Evolutionary conservation across 257 asterid genomes (phyloP).

Genomic region (Scutellaria baicalensis): DNA sequence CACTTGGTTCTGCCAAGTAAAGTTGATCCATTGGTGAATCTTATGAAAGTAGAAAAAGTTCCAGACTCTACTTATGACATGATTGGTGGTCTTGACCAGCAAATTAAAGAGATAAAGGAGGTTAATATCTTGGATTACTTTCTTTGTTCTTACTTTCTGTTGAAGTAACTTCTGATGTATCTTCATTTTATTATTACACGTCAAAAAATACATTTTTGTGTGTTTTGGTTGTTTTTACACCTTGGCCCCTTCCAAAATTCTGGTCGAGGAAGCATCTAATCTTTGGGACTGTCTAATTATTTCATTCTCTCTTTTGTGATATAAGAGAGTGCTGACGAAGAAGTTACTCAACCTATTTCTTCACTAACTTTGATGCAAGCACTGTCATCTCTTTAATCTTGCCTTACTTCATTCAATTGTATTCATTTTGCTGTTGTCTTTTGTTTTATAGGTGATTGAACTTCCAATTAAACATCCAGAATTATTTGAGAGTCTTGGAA

Average conservation of each 20-base stretch:
- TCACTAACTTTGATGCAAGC: not conserved
- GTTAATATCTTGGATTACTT: slow-evolving; percentile 20
- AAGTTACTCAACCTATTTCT: not conserved
- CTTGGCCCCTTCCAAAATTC: not conserved
- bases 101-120: slow-evolving; percentile 95
- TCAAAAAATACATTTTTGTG: not conserved
- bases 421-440: slow-evolving; percentile 11
- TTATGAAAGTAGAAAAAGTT: slow-evolving; percentile 97
- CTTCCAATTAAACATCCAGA: slow-evolving; percentile 65
- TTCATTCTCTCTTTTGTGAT: no score
- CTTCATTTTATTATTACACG: no score
- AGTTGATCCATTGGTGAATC: slow-evolving; percentile 92
- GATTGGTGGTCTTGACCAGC: slow-evolving; percentile 99
- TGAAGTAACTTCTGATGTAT: no score
- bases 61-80: slow-evolving; percentile 97
- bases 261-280: no score
- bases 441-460: slow-evolving; percentile 42
- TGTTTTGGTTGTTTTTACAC: not conserved
- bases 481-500: slow-evolving; percentile 60
- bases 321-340: not conserved
- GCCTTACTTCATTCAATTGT: not conserved
- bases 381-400: not conserved
- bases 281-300: no score
- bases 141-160: not conserved
- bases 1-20: slow-evolving; percentile 90